Base-by-base conservation (phyloP, 371 early-diverging fungal genomes). In the Mucor irregularis region DNA sequence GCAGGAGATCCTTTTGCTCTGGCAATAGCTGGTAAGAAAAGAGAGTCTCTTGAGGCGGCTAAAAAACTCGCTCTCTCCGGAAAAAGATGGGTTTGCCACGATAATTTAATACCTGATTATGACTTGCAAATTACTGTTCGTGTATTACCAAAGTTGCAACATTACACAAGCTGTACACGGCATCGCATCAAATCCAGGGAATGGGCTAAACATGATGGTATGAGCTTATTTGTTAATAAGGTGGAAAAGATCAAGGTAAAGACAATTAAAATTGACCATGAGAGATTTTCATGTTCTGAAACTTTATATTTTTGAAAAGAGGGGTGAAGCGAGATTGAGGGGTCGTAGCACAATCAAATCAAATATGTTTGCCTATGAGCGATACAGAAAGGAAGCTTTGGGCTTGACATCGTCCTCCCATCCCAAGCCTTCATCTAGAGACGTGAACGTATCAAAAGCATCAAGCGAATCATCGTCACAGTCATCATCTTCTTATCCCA, bases 161-260 rank as follows among this genome's bases (percentile, higher is more conserved):
- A 71, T 17, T 93, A 93, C 64, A 78, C 84, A 29, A 84, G 88
- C 8, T 84, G 83, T 0, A 67, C 81, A 21, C 82, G 86, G 30
- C 59, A 89, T 53, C 75, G 80, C n/a, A 61, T 89, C 13, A 75
- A 78, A 50, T 85, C 87, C 47, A 73, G 90, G 19, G 81, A 82
- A 2, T 93, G 91, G 91, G 83, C 82, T 17, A 53, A 68, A 24
- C 93, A 93, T 71, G 89, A 90, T 60, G 93, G 93, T 11, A 82
- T 86, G 49, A 88, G 89, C 49, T 72, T 90, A 16, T 76, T 68
- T 60, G 81, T 92, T n/a, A 85, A 87, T 44, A 66, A 70, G n/a
- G 84, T 88, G 7, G 74, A 76, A 33, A 69, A 73, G 29, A 58
- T 68, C 25, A 63, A 66, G 68, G 70, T 66, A 61, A 50, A 9